These are phyloP conservation scores for Euphorbia schlechtendalii DNA, from an alignment of 441 rosid species.

Conservation along the genomic window DNA sequence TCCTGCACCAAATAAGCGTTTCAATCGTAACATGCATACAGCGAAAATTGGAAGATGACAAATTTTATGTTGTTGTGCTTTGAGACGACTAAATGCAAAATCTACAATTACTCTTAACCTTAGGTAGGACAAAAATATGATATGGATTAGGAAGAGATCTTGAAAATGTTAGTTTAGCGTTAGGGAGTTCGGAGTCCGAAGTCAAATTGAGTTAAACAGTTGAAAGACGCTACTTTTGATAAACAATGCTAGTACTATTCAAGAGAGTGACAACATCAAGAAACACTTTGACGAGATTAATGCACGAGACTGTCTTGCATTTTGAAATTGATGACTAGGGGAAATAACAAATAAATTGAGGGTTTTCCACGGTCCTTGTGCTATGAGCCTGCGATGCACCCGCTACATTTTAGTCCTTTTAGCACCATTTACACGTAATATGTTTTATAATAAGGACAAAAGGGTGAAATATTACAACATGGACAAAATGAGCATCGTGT, in stretches of 20 bases:
- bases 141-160: not conserved
- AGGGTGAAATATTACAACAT: too few species aligned
- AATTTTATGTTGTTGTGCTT: too few species aligned
- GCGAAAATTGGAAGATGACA: too few species aligned
- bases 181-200: conserved; percentile 12
- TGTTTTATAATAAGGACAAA: too few species aligned
- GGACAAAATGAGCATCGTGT: too few species aligned
- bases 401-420: too few species aligned
- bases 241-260: not conserved
- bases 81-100: too few species aligned
- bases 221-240: conserved; percentile 18
- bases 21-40: too few species aligned
- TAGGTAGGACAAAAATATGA: not conserved
- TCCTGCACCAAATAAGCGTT: conserved; percentile 55
- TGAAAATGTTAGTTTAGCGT: conserved; percentile 5
- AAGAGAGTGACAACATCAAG: conserved; percentile 17
- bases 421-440: too few species aligned
- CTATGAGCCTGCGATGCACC: too few species aligned
- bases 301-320: conserved; percentile 23
- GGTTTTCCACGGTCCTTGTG: too few species aligned
- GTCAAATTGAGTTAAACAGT: conserved; percentile 16
- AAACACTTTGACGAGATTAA: conserved; percentile 20
- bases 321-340: conserved; percentile 10
- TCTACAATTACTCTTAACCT: too few species aligned
- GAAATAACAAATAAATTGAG: not conserved